Percentiles rank a stretch among this genome's conserved stretches.
Evolutionary conservation across 2,329 filamentous ascomycete species (phyloP).

Genomic region (Calonectria henricotiae): DNA sequence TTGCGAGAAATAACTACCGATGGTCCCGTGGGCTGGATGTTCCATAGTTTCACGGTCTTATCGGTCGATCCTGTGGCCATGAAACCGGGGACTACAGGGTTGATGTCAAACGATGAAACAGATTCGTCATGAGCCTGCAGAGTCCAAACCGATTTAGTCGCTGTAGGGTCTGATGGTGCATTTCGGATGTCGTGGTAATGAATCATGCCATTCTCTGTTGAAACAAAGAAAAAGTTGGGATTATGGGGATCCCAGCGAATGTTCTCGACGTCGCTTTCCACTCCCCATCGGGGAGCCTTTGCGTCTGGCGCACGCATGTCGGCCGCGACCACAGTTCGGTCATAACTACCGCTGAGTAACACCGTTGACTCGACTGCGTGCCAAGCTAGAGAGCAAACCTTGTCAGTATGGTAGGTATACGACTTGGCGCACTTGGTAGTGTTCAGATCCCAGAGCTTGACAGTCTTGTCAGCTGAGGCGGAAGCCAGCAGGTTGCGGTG

Average conservation of each 20-base stretch:
- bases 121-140: conserved; percentile 96
- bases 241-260: conserved; percentile 96
- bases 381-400: conserved; percentile 97
- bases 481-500: conserved; percentile 96
- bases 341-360: conserved; percentile 93
- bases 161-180: conserved; percentile 79
- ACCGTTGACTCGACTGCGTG: conserved; percentile 90
- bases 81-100: conserved; percentile 90
- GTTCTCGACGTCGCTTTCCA: conserved; percentile 95
- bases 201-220: conserved; percentile 91
- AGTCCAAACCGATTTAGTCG: conserved; percentile 91
- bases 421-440: conserved; percentile 95
- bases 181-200: conserved; percentile 93
- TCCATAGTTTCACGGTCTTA: conserved; percentile 97
- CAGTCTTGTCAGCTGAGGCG: conserved; percentile 94
- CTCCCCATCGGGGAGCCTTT: conserved; percentile 87
- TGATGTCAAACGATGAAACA: conserved; percentile 93
- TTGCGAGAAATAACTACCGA: conserved; percentile 94
- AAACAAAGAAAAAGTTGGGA: conserved; percentile 93
- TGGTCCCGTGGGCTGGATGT: conserved; percentile 84
- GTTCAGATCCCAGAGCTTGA: conserved; percentile 98
- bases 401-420: conserved; percentile 96
- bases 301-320: conserved; percentile 96
- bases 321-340: conserved; percentile 92
- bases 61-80: conserved; percentile 95